These are phyloP conservation scores for Fusarium burgessii DNA, from an alignment of 2,329 filamentous ascomycete species.

Conservation along the genomic window DNA sequence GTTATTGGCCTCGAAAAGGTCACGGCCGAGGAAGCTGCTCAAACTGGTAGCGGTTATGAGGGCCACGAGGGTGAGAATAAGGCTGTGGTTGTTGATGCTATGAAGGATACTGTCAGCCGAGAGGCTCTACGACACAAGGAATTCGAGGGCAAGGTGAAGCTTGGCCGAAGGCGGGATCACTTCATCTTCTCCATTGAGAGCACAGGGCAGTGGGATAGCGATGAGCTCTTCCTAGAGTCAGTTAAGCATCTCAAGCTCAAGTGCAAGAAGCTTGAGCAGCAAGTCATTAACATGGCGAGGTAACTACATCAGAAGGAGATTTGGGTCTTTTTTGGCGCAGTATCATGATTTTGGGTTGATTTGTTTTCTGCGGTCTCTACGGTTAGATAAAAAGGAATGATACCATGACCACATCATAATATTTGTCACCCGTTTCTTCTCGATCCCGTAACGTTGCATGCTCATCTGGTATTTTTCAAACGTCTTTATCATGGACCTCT, in stretches of 20 bases:
- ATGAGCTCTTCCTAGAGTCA: constrained; percentile 91
- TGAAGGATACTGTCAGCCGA: constrained; percentile 94
- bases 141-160: constrained; percentile 94
- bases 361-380: constrained; percentile 40
- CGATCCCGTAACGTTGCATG: constrained; percentile 47
- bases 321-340: constrained; percentile 40
- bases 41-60: constrained; percentile 73
- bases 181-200: constrained; percentile 98
- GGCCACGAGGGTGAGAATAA: constrained; percentile 83
- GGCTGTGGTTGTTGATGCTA: constrained; percentile 87
- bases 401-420: constrained; percentile 49
- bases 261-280: constrained; percentile 78
- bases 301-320: constrained; percentile 46
- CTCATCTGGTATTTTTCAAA: constrained; percentile 42
- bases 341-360: constrained; percentile 39
- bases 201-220: constrained; percentile 93
- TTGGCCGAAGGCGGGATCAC: constrained; percentile 90
- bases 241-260: constrained; percentile 88
- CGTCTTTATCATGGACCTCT: constrained; percentile 13
- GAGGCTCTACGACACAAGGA: constrained; percentile 92
- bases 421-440: constrained; percentile 17
- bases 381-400: constrained; percentile 52
- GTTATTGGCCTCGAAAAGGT: constrained; percentile 86
- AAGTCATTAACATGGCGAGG: constrained; percentile 74
- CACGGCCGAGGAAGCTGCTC: constrained; percentile 72